Conservation (phyloP, 148 eudicot genomes). For the Suaeda aralocaspica region DNA sequence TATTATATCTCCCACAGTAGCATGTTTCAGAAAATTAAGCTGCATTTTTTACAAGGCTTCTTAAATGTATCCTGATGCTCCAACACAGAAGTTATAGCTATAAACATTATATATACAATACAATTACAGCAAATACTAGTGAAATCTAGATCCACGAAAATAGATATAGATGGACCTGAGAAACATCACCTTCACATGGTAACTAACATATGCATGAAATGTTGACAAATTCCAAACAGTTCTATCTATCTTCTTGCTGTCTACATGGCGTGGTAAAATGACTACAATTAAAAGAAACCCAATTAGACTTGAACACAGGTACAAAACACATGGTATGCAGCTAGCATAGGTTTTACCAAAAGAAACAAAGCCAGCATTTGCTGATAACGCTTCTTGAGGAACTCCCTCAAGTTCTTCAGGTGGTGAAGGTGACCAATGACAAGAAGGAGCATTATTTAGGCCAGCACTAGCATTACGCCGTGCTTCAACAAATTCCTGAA, state of each 20-base stretch:
- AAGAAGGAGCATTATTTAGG: slow-evolving; percentile 75
- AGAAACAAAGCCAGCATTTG: slow-evolving; percentile 92
- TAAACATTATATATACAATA: too few species aligned
- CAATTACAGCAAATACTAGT: too few species aligned
- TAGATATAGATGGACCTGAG: not conserved
- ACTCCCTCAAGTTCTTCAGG: slow-evolving; percentile 72
- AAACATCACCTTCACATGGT: slow-evolving; percentile 85
- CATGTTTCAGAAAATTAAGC: not conserved
- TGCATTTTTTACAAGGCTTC: not conserved
- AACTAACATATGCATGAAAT: slow-evolving; percentile 86
- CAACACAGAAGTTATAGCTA: too few species aligned
- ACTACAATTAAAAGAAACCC: slow-evolving; percentile 39
- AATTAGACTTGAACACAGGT: slow-evolving; percentile 9
- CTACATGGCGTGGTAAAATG: slow-evolving; percentile 85
- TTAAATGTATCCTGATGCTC: too few species aligned
- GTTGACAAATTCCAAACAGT: slow-evolving; percentile 91
- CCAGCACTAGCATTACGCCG: slow-evolving; percentile 71
- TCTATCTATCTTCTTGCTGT: slow-evolving; percentile 79
- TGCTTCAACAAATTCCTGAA: slow-evolving; percentile 85
- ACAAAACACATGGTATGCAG: slow-evolving; percentile 17
- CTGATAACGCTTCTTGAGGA: slow-evolving; percentile 56
- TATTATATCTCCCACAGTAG: not conserved
- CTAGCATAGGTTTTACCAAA: slow-evolving; percentile 47
- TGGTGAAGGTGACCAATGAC: slow-evolving; percentile 87
- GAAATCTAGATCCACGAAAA: not conserved